These are phyloP conservation scores for Lonicera japonica DNA, from an alignment of 129 eudicot species.

Conservation along the genomic window DNA sequence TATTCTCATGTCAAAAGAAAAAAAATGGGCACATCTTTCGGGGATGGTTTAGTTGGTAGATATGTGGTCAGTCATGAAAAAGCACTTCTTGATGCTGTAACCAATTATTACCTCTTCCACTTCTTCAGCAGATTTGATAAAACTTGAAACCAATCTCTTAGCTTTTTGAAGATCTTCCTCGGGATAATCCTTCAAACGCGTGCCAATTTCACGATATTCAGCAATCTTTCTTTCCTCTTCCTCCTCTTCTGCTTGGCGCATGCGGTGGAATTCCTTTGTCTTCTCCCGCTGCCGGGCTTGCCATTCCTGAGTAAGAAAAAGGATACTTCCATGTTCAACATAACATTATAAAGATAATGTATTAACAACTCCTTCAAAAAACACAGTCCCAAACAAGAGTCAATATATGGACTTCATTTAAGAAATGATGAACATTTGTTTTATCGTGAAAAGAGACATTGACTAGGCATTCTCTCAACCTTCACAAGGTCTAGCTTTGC, in stretches of 20 bases:
- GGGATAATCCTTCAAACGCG: slow-evolving; percentile 65
- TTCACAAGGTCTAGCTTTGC: too few species aligned
- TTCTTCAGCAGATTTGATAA: slow-evolving; percentile 88
- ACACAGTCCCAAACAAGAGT: background rate
- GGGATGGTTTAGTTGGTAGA: background rate
- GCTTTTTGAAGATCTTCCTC: slow-evolving; percentile 72
- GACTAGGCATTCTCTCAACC: too few species aligned
- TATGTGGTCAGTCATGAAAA: background rate
- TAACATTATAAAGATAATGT: background rate
- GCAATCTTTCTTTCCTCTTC: slow-evolving; percentile 77
- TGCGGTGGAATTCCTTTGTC: slow-evolving; percentile 65
- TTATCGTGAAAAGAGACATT: background rate
- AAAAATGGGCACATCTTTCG: too few species aligned
- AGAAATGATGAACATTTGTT: background rate
- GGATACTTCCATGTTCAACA: slow-evolving; percentile 5
- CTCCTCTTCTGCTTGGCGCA: slow-evolving; percentile 78
- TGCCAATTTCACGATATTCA: slow-evolving; percentile 70
- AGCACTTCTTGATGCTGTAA: background rate
- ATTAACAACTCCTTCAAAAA: background rate
- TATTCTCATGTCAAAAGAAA: too few species aligned
- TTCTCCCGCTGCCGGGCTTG: slow-evolving; percentile 87
- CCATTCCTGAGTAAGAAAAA: slow-evolving; percentile 64
- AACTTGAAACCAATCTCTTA: slow-evolving; percentile 72
- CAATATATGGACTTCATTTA: background rate
- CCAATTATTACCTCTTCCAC: slow-evolving; percentile 68